Base-by-base conservation (phyloP, 1,284 basidiomycete genomes). In the Austroboletus rostrupii region DNA sequence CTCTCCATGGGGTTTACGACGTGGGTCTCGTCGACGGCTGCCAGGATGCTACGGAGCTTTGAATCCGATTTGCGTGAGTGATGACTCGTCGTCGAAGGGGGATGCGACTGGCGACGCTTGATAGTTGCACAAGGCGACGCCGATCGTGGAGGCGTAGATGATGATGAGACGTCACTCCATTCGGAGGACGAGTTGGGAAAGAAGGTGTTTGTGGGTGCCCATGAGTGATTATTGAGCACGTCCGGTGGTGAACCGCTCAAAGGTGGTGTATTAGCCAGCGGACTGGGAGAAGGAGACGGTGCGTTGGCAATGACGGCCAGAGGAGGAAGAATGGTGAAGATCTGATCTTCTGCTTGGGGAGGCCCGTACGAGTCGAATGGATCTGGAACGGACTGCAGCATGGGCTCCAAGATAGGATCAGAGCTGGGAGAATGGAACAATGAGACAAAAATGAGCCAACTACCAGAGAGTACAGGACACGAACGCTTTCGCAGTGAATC, bases 341-440 rank as follows among this genome's bases (percentile, higher is more conserved):
- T 95, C 64, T 94, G 87, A 58, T 92, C 88, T 64, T 94, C 90
- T 47, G 89, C 78, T 58, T 88, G 89, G 3, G 88, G 84, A 14
- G 90, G 90, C 11, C 92, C 92, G 62, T 97, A 97, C 0, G 90
- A 81, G 58, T 95, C 90, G 56, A 97, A 97, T 20, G 94, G 92
- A 67, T 97, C 94, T 12, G 92, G 93, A 41, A 96, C 82, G 8
- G 85, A 80, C 63, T 92, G 86, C 3, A 97, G 76, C 80, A 97
- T 88, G 5, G 87, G 87, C 66, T 97, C 93, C 53, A 97, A 83
- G 46, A 93, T 78, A 23, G 92, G 90, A 70, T 97, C 94, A 53
- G 86, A 89, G 44, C 89, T 91, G 57, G 43, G 52, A 47, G 56
- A 56, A 49, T 57, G 53, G 53, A 47, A 55, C 50, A 53, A 52